These are phyloP conservation scores for Erodium maritimum DNA, from an alignment of 345 rosid genomes.

Conservation along the genomic window DNA sequence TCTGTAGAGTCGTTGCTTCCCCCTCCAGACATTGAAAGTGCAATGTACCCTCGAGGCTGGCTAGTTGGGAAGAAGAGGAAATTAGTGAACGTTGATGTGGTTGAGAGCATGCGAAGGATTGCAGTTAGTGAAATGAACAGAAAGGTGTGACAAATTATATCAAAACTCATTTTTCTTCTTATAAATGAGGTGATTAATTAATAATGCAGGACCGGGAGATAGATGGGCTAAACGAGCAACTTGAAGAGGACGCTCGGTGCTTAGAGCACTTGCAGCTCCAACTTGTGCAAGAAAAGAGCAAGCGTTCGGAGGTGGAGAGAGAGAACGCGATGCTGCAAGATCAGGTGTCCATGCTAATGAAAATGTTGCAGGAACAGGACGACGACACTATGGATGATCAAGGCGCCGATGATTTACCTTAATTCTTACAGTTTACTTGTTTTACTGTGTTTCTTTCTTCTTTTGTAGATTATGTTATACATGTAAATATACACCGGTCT, in stretches of 20 bases:
- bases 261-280: conserved; percentile 81
- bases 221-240: conserved; percentile 76
- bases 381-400: conserved; percentile 27
- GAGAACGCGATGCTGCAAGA: conserved; percentile 71
- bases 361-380: conserved; percentile 63
- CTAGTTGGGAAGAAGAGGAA: conserved; percentile 88
- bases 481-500: too few species aligned
- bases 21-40: conserved; percentile 81
- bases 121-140: conserved; percentile 94
- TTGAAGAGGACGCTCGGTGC: conserved; percentile 75
- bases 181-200: not conserved
- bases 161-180: too few species aligned
- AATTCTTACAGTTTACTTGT: not conserved
- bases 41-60: conserved; percentile 87
- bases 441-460: conserved; percentile 22
- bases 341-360: conserved; percentile 71
- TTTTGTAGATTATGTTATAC: conserved; percentile 16
- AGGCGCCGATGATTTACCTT: conserved; percentile 32
- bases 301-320: conserved; percentile 66
- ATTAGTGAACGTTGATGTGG: conserved; percentile 85
- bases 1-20: conserved; percentile 68
- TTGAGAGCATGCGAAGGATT: conserved; percentile 93
- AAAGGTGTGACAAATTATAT: conserved; percentile 36
- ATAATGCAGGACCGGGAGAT: conserved; percentile 74
- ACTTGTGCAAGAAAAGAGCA: conserved; percentile 66